Conservation (phyloP, 805 yeast genomes). For the Teunomyces aglyptinius region DNA sequence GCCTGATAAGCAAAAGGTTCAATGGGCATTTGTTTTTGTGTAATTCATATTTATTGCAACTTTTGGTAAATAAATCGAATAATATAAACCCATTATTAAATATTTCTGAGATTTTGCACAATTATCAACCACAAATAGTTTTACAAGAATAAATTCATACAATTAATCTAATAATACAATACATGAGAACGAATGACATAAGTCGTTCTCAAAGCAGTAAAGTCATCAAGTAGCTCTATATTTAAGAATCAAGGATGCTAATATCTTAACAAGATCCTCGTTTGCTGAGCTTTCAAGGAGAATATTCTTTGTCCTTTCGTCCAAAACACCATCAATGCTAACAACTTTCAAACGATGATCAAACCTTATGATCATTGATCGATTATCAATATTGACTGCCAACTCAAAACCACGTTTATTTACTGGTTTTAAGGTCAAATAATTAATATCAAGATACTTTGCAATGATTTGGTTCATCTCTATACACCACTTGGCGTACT, state of each 20-base stretch:
- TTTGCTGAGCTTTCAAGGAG: not conserved
- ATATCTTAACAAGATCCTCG: not conserved
- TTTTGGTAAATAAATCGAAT: no score
- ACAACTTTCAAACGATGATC: not conserved
- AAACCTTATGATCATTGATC: not conserved
- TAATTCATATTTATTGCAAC: no score
- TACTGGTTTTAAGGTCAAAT: conserved; percentile 3
- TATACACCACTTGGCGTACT: conserved; percentile 22
- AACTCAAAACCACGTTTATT: not conserved
- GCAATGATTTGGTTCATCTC: conserved; percentile 20
- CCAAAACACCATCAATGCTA: not conserved
- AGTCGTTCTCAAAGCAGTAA: no score
- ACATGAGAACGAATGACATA: not conserved
- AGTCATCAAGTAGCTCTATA: not conserved
- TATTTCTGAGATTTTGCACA: no score
- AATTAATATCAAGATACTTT: conserved; percentile 9
- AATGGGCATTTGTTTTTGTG: no score
- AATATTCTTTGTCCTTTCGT: not conserved
- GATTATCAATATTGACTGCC: not conserved
- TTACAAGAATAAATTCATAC: not conserved
- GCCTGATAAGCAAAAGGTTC: no score
- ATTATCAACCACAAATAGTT: no score
- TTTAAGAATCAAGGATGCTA: not conserved
- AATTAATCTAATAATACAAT: not conserved
- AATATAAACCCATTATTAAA: no score